These are phyloP conservation scores for Pyronema domesticum DNA, from an alignment of 495 filamentous ascomycete species.

Conservation along the genomic window DNA sequence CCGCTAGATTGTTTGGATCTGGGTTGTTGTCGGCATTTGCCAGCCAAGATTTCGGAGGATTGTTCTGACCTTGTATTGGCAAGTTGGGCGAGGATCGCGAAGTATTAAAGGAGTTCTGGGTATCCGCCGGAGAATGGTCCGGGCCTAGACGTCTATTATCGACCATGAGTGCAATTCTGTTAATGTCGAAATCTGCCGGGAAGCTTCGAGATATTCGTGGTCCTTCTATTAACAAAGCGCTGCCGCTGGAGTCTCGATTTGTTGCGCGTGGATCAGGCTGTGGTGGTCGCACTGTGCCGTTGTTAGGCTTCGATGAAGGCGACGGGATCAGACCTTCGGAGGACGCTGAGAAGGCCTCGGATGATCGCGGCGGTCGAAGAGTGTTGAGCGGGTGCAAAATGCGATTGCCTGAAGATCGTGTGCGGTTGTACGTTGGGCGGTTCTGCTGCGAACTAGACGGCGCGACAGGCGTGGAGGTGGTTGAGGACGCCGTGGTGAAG, in stretches of 20 bases:
- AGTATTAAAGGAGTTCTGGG: too few species aligned
- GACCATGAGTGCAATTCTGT: too few species aligned
- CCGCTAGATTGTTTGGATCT: not conserved
- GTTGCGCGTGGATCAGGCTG: not conserved
- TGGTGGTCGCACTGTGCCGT: not conserved
- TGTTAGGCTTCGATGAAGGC: not conserved
- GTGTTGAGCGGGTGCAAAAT: slow-evolving; percentile 1
- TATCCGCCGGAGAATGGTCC: too few species aligned
- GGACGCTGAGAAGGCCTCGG: slow-evolving; percentile 1
- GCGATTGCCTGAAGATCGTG: slow-evolving; percentile 1
- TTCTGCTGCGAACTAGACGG: not conserved
- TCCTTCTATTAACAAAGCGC: slow-evolving; percentile 1
- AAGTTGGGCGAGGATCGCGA: not conserved
- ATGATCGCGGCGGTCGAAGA: not conserved
- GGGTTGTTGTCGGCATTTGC: not conserved
- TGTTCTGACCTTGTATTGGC: not conserved
- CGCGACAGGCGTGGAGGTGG: not conserved
- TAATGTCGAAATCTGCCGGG: not conserved
- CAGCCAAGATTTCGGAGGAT: not conserved
- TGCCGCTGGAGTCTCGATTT: not conserved
- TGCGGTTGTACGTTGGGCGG: not conserved
- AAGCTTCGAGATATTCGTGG: not conserved
- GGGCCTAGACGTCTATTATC: too few species aligned
- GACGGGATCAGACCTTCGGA: slow-evolving; percentile 1
- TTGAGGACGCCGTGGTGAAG: slow-evolving; percentile 3